Conservation (phyloP, 73 alveolate genomes). For the Paramecium sexaurelia region DNA sequence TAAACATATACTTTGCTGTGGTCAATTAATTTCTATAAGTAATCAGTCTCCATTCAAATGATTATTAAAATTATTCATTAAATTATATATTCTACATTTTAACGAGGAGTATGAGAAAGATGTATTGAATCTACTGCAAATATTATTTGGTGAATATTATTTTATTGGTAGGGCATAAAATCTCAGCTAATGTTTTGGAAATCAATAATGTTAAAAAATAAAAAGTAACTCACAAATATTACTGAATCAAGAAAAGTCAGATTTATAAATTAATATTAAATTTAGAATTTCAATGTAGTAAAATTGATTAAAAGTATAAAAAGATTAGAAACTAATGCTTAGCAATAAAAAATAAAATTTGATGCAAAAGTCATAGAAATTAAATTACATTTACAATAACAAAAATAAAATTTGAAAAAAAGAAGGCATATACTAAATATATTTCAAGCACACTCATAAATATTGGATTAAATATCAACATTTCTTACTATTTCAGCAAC, state of each 20-base stretch:
- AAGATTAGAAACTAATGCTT: not conserved
- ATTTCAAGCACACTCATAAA: not conserved
- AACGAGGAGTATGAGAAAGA: not conserved
- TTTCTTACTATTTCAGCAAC: too few species aligned
- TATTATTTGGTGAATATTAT: not conserved
- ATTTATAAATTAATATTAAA: too few species aligned
- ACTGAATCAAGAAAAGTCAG: too few species aligned
- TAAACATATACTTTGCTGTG: not conserved
- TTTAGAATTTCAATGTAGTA: too few species aligned
- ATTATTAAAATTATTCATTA: not conserved
- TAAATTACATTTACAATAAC: not conserved
- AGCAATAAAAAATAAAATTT: not conserved
- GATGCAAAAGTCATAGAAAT: not conserved
- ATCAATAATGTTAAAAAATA: too few species aligned
- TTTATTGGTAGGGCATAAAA: not conserved
- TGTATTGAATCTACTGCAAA: not conserved
- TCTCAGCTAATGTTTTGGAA: too few species aligned
- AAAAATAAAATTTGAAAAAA: not conserved
- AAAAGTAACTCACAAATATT: too few species aligned
- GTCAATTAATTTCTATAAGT: not conserved
- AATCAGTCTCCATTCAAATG: not conserved
- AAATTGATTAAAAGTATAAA: too few species aligned
- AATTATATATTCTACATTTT: not conserved
- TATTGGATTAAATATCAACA: not conserved
- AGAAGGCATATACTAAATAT: not conserved